A percentile compares a stretch with the other conserved stretches of the same genome.
Evolutionary conservation across 2,329 filamentous ascomycete genomes (phyloP).

Genomic region (Didymella lethalis): DNA sequence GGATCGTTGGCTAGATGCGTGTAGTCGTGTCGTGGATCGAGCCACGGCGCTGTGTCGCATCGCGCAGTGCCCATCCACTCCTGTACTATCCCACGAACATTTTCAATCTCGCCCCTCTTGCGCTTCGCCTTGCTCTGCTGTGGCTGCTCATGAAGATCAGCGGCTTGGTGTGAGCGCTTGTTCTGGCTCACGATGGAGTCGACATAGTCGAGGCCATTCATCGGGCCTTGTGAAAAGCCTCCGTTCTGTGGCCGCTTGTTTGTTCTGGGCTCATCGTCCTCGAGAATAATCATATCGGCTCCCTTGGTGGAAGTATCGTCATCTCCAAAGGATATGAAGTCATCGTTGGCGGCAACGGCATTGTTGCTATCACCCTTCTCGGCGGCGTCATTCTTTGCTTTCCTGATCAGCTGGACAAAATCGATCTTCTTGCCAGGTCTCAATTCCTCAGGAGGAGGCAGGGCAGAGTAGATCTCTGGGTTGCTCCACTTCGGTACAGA

Average conservation of each 20-base stretch:
- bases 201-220: slow-evolving; percentile 32
- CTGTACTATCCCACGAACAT: slow-evolving; percentile 45
- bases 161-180: slow-evolving; percentile 19
- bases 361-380: slow-evolving; percentile 64
- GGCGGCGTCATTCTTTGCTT: slow-evolving; percentile 72
- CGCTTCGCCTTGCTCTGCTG: slow-evolving; percentile 64
- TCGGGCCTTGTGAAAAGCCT: slow-evolving; percentile 31
- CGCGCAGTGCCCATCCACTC: slow-evolving; percentile 53
- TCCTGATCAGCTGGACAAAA: slow-evolving; percentile 89
- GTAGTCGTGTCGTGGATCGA: slow-evolving; percentile 51
- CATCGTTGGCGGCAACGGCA: slow-evolving; percentile 62
- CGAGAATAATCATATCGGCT: slow-evolving; percentile 22
- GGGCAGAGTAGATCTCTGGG: slow-evolving; percentile 88
- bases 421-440: slow-evolving; percentile 78
- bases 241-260: slow-evolving; percentile 18
- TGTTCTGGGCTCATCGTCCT: slow-evolving; percentile 29
- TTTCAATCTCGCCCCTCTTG: slow-evolving; percentile 62
- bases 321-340: slow-evolving; percentile 89
- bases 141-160: slow-evolving; percentile 23
- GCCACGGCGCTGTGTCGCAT: slow-evolving; percentile 61
- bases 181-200: slow-evolving; percentile 13
- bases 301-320: slow-evolving; percentile 61
- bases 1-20: slow-evolving; percentile 61
- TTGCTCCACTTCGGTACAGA: slow-evolving; percentile 86
- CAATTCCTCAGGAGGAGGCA: slow-evolving; percentile 78